Conservation (phyloP, 2,329 filamentous ascomycete species). For the Falciphora oryzae region DNA sequence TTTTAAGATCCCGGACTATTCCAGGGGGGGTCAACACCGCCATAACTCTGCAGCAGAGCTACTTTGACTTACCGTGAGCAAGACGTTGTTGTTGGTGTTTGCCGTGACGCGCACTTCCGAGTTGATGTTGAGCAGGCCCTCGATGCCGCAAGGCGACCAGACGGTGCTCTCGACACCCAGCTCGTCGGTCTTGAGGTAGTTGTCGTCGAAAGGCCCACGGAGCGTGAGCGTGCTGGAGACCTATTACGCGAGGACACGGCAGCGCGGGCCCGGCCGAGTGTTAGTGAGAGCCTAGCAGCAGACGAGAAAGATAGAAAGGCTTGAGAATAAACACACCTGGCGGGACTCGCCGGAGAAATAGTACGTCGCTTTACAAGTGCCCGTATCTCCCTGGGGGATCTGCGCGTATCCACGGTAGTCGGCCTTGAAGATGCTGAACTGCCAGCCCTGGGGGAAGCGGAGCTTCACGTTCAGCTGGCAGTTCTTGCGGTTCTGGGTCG, state of each 20-base stretch:
- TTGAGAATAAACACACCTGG: slow-evolving; percentile 26
- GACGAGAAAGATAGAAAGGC: neutral
- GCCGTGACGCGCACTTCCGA: slow-evolving; percentile 35
- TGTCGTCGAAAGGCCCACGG: slow-evolving; percentile 33
- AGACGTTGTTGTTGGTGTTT: slow-evolving; percentile 16
- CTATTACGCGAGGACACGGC: slow-evolving; percentile 18
- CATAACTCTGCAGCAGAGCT: neutral
- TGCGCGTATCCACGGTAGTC: slow-evolving; percentile 46
- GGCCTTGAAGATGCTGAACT: slow-evolving; percentile 45
- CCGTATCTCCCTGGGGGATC: slow-evolving; percentile 39
- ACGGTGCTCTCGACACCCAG: slow-evolving; percentile 39
- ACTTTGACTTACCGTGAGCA: slow-evolving; percentile 21
- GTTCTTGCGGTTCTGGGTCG: slow-evolving; percentile 43
- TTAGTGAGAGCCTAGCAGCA: neutral
- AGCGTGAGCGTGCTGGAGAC: slow-evolving; percentile 33
- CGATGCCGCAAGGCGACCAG: slow-evolving; percentile 46
- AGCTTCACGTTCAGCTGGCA: slow-evolving; percentile 49
- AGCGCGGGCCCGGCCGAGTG: neutral
- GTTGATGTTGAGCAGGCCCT: slow-evolving; percentile 48
- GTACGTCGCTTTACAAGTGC: slow-evolving; percentile 45
- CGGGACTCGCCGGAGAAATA: slow-evolving; percentile 43
- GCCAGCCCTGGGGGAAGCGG: slow-evolving; percentile 44
- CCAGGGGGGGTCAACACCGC: slow-evolving; percentile 1
- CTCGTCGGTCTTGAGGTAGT: slow-evolving; percentile 39
- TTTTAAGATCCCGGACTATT: neutral